Evolutionary conservation across 352 stramenopile genomes (phyloP).

Genomic region (Pythium biforme): DNA sequence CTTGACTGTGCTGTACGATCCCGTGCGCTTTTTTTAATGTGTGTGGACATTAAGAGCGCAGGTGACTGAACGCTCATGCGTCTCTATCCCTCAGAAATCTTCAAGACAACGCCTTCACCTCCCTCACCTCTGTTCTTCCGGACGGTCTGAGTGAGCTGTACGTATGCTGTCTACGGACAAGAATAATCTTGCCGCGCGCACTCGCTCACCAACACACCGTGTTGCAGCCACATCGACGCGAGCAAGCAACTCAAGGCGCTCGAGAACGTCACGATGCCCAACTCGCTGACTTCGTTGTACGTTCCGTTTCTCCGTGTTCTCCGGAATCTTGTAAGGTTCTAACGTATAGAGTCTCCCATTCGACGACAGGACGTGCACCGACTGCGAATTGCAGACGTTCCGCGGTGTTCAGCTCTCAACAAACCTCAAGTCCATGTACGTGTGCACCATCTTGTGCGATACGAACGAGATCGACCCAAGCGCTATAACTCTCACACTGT

Average conservation of each 20-base stretch:
- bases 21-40: too few species aligned
- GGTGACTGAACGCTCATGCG: too few species aligned
- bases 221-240: background rate
- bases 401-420: conserved; percentile 21
- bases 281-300: conserved; percentile 11
- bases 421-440: conserved; percentile 15
- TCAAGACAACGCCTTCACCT: conserved; percentile 2
- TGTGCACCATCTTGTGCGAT: too few species aligned
- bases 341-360: background rate
- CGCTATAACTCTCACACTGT: too few species aligned
- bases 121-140: conserved; percentile 13
- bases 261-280: conserved; percentile 20
- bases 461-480: too few species aligned
- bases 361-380: conserved; percentile 8
- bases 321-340: background rate
- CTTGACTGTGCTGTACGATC: conserved; percentile 4
- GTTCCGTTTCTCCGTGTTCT: background rate
- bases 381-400: conserved; percentile 15
- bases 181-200: too few species aligned
- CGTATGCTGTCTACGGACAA: too few species aligned
- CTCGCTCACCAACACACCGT: too few species aligned
- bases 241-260: conserved; percentile 7
- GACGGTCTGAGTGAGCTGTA: conserved; percentile 9
- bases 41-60: too few species aligned
- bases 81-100: too few species aligned